These are phyloP conservation scores for Malassezia furfur DNA, from an alignment of 1,284 basidiomycete genomes.

Conservation along the genomic window DNA sequence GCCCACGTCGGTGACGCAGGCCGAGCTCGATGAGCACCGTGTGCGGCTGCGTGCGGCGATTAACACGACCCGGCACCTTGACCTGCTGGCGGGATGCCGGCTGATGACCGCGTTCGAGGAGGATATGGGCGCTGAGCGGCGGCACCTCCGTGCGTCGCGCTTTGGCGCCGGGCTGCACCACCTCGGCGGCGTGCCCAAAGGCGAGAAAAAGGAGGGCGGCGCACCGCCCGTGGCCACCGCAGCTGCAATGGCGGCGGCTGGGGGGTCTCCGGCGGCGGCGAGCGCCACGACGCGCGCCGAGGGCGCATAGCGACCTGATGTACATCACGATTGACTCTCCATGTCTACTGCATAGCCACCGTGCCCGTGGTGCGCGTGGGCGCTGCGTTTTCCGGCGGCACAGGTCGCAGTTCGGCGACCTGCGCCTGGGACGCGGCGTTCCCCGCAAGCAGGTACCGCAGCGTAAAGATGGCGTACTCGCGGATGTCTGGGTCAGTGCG, in stretches of 20 bases:
- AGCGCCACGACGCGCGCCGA: too few relatives aligned
- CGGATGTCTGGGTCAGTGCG: constrained; percentile 28
- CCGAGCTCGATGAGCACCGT: constrained; percentile 4
- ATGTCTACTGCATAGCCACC: too few relatives aligned
- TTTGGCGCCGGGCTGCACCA: constrained; percentile 17
- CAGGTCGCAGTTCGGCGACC: constrained; percentile 24
- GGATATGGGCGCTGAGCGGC: constrained; percentile 7
- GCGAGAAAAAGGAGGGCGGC: background rate
- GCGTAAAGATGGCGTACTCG: constrained; percentile 41
- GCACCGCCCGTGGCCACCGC: too few relatives aligned
- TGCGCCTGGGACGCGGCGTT: constrained; percentile 33
- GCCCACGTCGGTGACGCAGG: constrained; percentile 3
- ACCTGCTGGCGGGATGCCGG: constrained; percentile 7
- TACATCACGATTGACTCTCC: too few relatives aligned
- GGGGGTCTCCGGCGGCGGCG: too few relatives aligned
- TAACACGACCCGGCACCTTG: background rate
- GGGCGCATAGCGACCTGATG: too few relatives aligned
- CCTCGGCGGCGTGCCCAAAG: background rate
- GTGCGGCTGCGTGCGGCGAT: constrained; percentile 6
- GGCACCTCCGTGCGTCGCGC: constrained; percentile 15
- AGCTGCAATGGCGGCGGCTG: too few relatives aligned
- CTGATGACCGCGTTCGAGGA: constrained; percentile 13
- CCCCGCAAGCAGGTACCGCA: constrained; percentile 31
- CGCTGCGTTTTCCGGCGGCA: background rate
- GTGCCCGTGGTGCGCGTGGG: too few relatives aligned